Conservation (phyloP, 208 protist species). For the Trichomonas tenax region DNA sequence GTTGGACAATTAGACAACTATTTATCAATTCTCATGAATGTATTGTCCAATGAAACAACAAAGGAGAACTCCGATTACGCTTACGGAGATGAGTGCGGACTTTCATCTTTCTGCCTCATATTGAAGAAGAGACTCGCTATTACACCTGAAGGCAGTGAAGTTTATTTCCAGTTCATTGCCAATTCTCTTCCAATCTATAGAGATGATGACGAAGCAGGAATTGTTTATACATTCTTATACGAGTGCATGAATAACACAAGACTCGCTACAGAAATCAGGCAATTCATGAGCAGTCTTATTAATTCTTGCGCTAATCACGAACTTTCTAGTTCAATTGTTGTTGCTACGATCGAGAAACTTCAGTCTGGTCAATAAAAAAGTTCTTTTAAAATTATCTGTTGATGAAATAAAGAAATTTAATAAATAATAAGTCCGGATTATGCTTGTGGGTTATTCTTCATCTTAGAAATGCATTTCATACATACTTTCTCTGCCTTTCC, state of each 20-base stretch:
- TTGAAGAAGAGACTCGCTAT: not conserved
- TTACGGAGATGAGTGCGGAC: not conserved
- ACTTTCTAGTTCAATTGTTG: not conserved
- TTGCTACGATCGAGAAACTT: not conserved
- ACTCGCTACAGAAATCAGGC: not conserved
- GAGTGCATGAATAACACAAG: not conserved
- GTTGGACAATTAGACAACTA: not conserved
- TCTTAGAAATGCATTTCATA: no score
- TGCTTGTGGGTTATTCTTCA: no score
- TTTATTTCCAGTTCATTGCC: not conserved
- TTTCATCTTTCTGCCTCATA: not conserved
- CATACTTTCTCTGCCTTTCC: no score
- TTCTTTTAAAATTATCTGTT: no score
- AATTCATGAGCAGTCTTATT: not conserved
- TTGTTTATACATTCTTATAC: not conserved
- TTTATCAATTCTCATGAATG: not conserved
- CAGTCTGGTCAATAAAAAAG: no score
- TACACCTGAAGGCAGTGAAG: not conserved
- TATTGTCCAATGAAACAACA: not conserved
- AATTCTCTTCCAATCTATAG: not conserved
- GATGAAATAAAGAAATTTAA: no score
- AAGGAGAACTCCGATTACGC: not conserved
- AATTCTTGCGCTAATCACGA: not conserved
- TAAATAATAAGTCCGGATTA: no score
- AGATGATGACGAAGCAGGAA: not conserved